Evolutionary conservation across 2,329 filamentous ascomycete genomes (phyloP).

Genomic region (Aureobasidium pullulans): DNA sequence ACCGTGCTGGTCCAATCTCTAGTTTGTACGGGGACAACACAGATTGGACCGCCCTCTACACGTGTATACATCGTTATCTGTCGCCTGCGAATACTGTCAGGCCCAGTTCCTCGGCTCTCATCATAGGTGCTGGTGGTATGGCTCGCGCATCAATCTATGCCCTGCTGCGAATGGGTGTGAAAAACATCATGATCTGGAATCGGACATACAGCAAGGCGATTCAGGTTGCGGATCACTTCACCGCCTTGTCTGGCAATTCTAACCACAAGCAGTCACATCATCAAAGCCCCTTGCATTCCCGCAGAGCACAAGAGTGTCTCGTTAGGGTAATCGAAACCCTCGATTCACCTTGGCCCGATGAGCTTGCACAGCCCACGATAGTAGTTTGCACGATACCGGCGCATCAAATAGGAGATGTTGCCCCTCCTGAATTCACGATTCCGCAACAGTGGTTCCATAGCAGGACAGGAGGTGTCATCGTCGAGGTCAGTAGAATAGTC

Average conservation of each 20-base stretch:
- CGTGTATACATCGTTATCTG: constrained; percentile 63
- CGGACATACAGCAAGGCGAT: constrained; percentile 60
- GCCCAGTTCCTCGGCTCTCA: constrained; percentile 43
- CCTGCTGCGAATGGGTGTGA: constrained; percentile 68
- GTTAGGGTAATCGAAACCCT: constrained; percentile 54
- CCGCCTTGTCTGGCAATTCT: constrained; percentile 38
- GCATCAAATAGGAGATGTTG: constrained; percentile 55
- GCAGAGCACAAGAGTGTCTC: constrained; percentile 14
- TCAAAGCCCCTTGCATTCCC: constrained; percentile 14
- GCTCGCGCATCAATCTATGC: constrained; percentile 70
- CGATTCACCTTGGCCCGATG: constrained; percentile 57
- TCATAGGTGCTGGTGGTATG: constrained; percentile 63
- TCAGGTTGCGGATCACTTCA: constrained; percentile 62
- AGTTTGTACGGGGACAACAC: constrained; percentile 73
- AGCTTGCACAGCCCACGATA: constrained; percentile 60
- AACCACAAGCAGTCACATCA: background rate
- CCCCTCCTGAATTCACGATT: constrained; percentile 62
- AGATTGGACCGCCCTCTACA: constrained; percentile 72
- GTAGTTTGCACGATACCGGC: constrained; percentile 71
- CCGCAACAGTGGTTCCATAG: constrained; percentile 64
- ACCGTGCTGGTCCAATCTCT: constrained; percentile 57
- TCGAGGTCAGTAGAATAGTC: constrained; percentile 47
- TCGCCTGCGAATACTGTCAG: constrained; percentile 60
- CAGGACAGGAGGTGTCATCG: constrained; percentile 65
- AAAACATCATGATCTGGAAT: constrained; percentile 69